Conservation (phyloP, 805 yeast genomes). For the Metschnikowia colocasiae region DNA sequence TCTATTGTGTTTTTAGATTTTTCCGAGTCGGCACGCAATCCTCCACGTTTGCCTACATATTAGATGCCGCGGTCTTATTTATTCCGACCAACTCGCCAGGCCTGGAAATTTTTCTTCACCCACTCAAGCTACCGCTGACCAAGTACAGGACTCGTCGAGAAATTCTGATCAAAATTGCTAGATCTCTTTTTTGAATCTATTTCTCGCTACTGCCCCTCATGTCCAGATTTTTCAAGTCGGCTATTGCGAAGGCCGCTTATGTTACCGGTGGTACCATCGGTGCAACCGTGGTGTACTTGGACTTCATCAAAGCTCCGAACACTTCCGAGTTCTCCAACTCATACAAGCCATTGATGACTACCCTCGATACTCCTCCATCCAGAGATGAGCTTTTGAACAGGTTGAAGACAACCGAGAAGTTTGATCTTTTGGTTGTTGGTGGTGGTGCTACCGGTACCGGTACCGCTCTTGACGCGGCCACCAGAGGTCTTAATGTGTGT, state of each 20-base stretch:
- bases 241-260: constrained; percentile 28
- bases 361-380: constrained; percentile 50
- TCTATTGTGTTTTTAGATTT: neutral
- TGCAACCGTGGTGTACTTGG: constrained; percentile 37
- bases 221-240: constrained; percentile 21
- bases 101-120: constrained; percentile 1
- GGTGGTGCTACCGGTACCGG: constrained; percentile 98
- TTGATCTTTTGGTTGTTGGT: constrained; percentile 84
- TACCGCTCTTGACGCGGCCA: constrained; percentile 83
- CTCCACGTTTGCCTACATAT: constrained; percentile 16
- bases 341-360: constrained; percentile 44
- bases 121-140: constrained; percentile 2
- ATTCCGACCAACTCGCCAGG: constrained; percentile 10
- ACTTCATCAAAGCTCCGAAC: constrained; percentile 35
- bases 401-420: constrained; percentile 39
- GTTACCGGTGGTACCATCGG: constrained; percentile 35
- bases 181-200: neutral
- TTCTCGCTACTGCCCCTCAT: constrained; percentile 5
- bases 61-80: constrained; percentile 13
- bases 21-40: constrained; percentile 13
- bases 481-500: constrained; percentile 88
- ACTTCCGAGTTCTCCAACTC: constrained; percentile 23
- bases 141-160: neutral
- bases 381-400: constrained; percentile 49
- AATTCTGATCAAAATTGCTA: neutral